phyloP scores from a whole-genome alignment of 1,284 basidiomycete species.

The Mycena citricolor region DNA sequence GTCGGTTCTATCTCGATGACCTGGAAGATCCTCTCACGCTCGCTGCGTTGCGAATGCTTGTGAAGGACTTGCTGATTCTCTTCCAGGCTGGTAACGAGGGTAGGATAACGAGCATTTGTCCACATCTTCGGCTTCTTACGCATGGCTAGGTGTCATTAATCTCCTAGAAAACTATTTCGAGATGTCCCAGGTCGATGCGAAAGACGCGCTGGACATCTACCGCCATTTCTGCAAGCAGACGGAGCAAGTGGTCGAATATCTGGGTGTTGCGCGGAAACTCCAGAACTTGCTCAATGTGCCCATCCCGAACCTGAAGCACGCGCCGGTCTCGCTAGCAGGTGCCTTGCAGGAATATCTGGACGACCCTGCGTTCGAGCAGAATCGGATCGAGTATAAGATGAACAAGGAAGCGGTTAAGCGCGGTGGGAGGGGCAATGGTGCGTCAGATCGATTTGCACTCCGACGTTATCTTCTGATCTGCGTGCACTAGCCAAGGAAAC shows the following conservation, averaged over 20 bases:
- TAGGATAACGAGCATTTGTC: neutral
- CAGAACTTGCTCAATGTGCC: slow-evolving; percentile 92
- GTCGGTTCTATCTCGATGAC: slow-evolving; percentile 94
- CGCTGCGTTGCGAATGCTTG: slow-evolving; percentile 90
- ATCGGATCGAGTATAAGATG: slow-evolving; percentile 87
- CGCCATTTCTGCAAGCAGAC: slow-evolving; percentile 95
- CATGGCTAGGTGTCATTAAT: slow-evolving; percentile 21
- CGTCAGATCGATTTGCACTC: slow-evolving; percentile 2
- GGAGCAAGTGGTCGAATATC: slow-evolving; percentile 90
- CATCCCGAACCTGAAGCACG: slow-evolving; percentile 94
- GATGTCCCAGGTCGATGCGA: slow-evolving; percentile 93
- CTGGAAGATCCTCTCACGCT: slow-evolving; percentile 90
- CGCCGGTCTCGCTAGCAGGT: slow-evolving; percentile 89
- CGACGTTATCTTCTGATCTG: neutral
- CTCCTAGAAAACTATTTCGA: slow-evolving; percentile 95
- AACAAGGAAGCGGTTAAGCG: slow-evolving; percentile 69
- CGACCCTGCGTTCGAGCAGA: slow-evolving; percentile 95
- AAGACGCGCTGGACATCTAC: slow-evolving; percentile 86
- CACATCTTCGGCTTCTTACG: neutral
- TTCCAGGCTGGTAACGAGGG: slow-evolving; percentile 98
- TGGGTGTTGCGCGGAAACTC: slow-evolving; percentile 90
- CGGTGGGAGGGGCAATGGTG: slow-evolving; percentile 31
- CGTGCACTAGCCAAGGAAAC: no score
- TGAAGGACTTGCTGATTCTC: slow-evolving; percentile 93
- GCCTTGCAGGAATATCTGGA: slow-evolving; percentile 95